Conservation (phyloP, 805 yeast genomes). For the Candida golubevii region DNA sequence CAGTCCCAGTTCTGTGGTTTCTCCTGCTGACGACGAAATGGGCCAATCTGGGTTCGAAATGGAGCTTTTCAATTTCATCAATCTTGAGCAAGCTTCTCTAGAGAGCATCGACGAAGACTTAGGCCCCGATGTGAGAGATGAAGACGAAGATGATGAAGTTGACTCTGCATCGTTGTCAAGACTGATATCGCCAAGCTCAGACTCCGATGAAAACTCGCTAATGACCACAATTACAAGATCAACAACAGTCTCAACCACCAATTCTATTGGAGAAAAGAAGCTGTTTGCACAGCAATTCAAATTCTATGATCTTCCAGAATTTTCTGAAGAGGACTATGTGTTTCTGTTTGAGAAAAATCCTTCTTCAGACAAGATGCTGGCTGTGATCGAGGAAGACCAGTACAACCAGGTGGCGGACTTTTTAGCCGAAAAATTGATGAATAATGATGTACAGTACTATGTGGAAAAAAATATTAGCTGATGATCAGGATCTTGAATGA, state of each 20-base stretch:
- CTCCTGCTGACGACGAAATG: conserved; percentile 6
- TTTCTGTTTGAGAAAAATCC: conserved; percentile 16
- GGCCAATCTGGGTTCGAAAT: conserved; percentile 9
- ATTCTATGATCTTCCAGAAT: conserved; percentile 34
- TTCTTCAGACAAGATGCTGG: conserved; percentile 18
- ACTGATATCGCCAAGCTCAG: conserved; percentile 36
- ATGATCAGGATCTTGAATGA: no score
- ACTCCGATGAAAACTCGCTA: conserved; percentile 30
- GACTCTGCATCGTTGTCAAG: conserved; percentile 30
- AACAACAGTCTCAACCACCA: conserved; percentile 37
- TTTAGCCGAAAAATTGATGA: conserved; percentile 36
- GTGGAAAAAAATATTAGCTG: conserved; percentile 11
- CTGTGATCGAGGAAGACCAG: conserved; percentile 31
- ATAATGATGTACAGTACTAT: conserved; percentile 36
- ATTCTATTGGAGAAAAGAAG: conserved; percentile 18
- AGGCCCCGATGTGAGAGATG: conserved; percentile 13
- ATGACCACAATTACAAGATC: conserved; percentile 40
- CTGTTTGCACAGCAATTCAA: conserved; percentile 13
- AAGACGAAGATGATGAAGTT: conserved; percentile 18
- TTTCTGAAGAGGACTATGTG: conserved; percentile 18
- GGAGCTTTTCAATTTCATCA: conserved; percentile 24
- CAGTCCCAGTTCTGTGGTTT: conserved; percentile 10
- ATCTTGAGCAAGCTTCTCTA: conserved; percentile 24
- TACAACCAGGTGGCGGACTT: conserved; percentile 39
- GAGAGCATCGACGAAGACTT: conserved; percentile 7